These are phyloP conservation scores for Lepraria neglecta DNA, from an alignment of 495 filamentous ascomycete species.

Conservation along the genomic window DNA sequence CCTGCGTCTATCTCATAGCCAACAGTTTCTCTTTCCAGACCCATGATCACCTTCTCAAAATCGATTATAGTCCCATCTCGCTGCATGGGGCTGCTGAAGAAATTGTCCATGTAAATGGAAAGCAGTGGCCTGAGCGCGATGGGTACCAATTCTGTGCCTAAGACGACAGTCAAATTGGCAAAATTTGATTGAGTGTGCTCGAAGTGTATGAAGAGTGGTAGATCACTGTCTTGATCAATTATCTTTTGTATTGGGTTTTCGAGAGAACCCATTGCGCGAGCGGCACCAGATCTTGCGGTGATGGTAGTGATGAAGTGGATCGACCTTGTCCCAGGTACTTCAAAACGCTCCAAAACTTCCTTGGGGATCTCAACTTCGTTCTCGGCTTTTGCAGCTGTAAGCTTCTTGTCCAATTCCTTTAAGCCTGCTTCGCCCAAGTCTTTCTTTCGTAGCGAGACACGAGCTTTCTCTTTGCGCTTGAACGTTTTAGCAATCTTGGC, in stretches of 20 bases:
- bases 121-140: conserved; percentile 73
- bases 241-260: conserved; percentile 67
- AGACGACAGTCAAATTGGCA: conserved; percentile 68
- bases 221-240: conserved; percentile 60
- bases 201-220: conserved; percentile 91
- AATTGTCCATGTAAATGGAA: conserved; percentile 77
- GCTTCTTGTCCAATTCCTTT: conserved; percentile 61
- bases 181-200: conserved; percentile 89
- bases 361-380: conserved; percentile 84
- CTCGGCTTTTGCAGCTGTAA: conserved; percentile 77
- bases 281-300: conserved; percentile 78
- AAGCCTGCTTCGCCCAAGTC: conserved; percentile 60
- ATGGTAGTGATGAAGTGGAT: conserved; percentile 91
- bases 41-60: conserved; percentile 86
- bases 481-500: conserved; percentile 42
- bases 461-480: conserved; percentile 61
- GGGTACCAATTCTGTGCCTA: conserved; percentile 69
- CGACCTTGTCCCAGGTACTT: conserved; percentile 74
- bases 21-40: conserved; percentile 86
- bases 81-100: conserved; percentile 84
- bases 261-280: conserved; percentile 58
- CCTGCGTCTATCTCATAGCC: conserved; percentile 66
- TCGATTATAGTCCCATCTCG: conserved; percentile 70
- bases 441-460: conserved; percentile 52
- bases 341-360: conserved; percentile 67